Evolutionary conservation across 805 yeast species (phyloP).

Genomic region (Middelhovenomyces tepae): DNA sequence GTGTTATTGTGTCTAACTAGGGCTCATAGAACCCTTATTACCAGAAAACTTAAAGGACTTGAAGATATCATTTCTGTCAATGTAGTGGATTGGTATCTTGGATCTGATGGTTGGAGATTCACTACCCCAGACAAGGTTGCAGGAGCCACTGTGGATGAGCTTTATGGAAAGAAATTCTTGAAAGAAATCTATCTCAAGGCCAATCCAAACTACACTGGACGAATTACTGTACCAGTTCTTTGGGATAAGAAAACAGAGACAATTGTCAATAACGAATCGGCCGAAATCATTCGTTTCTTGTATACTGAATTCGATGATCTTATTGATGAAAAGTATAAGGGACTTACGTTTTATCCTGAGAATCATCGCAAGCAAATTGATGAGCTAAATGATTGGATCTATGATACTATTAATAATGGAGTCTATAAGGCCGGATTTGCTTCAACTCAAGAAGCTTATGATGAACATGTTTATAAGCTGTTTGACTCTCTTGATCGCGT

Average conservation of each 20-base stretch:
- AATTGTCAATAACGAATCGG: slow-evolving; percentile 85
- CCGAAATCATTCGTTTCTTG: slow-evolving; percentile 81
- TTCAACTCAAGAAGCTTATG: slow-evolving; percentile 73
- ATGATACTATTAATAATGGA: slow-evolving; percentile 81
- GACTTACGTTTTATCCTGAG: slow-evolving; percentile 56
- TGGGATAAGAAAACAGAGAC: slow-evolving; percentile 82
- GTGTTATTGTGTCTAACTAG: no score
- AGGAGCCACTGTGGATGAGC: slow-evolving; percentile 46
- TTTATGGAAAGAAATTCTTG: slow-evolving; percentile 51
- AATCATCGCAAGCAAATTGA: slow-evolving; percentile 51
- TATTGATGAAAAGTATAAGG: slow-evolving; percentile 36
- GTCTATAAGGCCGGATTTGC: slow-evolving; percentile 93
- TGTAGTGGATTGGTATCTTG: slow-evolving; percentile 90
- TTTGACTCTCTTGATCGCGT: slow-evolving; percentile 63
- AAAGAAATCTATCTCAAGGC: slow-evolving; percentile 69
- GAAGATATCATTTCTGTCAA: slow-evolving; percentile 41
- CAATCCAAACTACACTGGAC: slow-evolving; percentile 64
- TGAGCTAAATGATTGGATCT: slow-evolving; percentile 71
- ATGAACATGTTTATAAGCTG: slow-evolving; percentile 50
- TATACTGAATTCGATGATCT: slow-evolving; percentile 57
- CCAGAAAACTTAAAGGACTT: slow-evolving; percentile 66
- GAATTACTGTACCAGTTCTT: slow-evolving; percentile 87
- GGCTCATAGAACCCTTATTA: slow-evolving; percentile 79
- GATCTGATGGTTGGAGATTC: slow-evolving; percentile 83
- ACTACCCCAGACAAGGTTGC: slow-evolving; percentile 40